Conservation (phyloP, 352 stramenopile genomes). For the Peronospora tabacina region DNA sequence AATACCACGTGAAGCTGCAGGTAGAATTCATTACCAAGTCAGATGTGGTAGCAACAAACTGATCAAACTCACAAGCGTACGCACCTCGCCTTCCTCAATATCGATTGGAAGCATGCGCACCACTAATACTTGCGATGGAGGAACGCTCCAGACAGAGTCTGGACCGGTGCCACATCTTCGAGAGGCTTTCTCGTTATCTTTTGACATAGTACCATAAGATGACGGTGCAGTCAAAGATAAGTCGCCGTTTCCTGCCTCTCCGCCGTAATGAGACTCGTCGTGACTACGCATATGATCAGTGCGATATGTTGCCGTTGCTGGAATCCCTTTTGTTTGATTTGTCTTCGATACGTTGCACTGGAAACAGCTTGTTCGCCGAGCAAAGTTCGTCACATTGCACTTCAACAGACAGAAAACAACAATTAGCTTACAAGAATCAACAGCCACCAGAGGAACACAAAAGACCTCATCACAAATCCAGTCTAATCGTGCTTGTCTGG, state of each 20-base stretch:
- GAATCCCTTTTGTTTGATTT: constrained; percentile 32
- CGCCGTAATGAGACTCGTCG: constrained; percentile 2
- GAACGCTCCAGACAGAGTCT: constrained; percentile 7
- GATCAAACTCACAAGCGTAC: constrained; percentile 1
- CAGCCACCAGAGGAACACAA: not conserved
- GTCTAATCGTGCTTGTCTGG: constrained; percentile 35
- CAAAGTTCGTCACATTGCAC: constrained; percentile 76
- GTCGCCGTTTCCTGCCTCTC: not conserved
- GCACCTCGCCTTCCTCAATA: constrained; percentile 69
- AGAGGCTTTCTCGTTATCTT: constrained; percentile 3
- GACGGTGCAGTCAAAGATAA: not conserved
- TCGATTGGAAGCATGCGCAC: constrained; percentile 64
- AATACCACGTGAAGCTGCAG: constrained; percentile 71
- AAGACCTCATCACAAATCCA: constrained; percentile 66
- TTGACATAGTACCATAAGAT: not conserved
- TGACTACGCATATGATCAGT: constrained; percentile 3
- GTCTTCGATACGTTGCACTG: constrained; percentile 51
- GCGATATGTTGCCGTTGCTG: constrained; percentile 14
- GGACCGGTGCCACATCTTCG: constrained; percentile 6
- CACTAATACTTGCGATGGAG: constrained; percentile 54
- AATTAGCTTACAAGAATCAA: not conserved
- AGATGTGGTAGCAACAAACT: not conserved
- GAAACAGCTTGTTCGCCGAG: constrained; percentile 51
- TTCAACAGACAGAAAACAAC: constrained; percentile 14
- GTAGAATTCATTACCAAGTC: not conserved